Percentiles rank a stretch among this genome's conserved stretches.
Evolutionary conservation across 768 basidiomycete genomes (phyloP).

Genomic region (Tulasnella sp.): DNA sequence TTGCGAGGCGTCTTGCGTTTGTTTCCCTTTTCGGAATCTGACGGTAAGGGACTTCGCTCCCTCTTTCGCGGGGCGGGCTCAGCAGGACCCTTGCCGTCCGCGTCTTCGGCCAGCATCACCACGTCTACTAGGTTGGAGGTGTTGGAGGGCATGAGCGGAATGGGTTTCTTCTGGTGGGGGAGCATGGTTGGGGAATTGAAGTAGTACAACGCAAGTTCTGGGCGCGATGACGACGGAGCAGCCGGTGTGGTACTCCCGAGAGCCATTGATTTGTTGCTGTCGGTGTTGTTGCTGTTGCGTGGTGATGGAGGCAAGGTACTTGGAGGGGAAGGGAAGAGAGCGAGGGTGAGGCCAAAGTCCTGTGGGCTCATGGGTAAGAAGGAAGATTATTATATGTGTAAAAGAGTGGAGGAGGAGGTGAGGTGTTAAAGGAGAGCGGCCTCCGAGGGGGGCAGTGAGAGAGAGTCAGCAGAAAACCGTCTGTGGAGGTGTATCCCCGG

Average conservation of each 20-base stretch:
- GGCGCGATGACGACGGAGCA: background rate
- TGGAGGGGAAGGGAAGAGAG: background rate
- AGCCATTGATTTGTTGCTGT: background rate
- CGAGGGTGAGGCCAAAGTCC: background rate
- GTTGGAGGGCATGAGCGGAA: background rate
- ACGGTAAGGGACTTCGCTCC: background rate
- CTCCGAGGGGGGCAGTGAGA: background rate
- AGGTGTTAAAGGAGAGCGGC: background rate
- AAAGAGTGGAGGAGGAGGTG: background rate
- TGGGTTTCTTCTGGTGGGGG: background rate
- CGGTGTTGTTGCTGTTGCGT: background rate
- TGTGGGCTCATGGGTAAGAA: background rate
- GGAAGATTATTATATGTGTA: background rate
- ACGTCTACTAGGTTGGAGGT: background rate
- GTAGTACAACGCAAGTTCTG: background rate
- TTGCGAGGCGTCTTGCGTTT: background rate
- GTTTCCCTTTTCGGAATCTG: constrained; percentile 1
- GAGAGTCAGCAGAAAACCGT: background rate
- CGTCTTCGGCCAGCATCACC: too few species aligned
- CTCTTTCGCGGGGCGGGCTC: background rate
- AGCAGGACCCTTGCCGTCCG: too few species aligned
- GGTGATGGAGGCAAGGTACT: background rate
- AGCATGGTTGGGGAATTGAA: background rate
- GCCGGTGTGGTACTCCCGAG: background rate
- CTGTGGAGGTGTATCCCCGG: background rate